phyloP scores from a whole-genome alignment of 1,284 basidiomycete genomes.

The Hypsizygus ulmarius region DNA sequence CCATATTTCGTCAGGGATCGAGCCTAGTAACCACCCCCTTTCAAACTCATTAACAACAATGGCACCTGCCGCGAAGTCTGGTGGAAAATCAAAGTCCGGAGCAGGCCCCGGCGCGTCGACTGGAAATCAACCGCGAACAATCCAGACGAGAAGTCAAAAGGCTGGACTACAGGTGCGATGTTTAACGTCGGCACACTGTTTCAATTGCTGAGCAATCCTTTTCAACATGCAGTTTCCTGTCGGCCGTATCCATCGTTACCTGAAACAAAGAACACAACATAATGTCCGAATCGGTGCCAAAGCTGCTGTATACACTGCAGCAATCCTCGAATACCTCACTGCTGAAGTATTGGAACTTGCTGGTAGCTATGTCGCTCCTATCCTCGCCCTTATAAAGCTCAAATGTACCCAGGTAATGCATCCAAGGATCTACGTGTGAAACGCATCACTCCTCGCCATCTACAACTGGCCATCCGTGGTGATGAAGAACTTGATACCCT shows the following conservation, averaged over 20 bases:
- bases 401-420: conserved; percentile 72
- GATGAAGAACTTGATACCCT: conserved; percentile 90
- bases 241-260: conserved; percentile 92
- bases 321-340: conserved; percentile 88
- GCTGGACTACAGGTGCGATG: conserved; percentile 78
- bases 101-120: conserved; percentile 25
- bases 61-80: conserved; percentile 40
- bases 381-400: conserved; percentile 1
- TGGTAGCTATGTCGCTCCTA: conserved; percentile 45
- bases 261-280: conserved; percentile 91
- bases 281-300: conserved; percentile 92
- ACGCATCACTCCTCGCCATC: conserved; percentile 92
- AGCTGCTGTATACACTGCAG: conserved; percentile 89
- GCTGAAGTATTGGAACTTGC: conserved; percentile 90
- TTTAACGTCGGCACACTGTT: not conserved
- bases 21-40: not conserved
- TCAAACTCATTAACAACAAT: conserved; percentile 22
- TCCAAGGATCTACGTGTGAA: conserved; percentile 96
- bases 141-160: conserved; percentile 72
- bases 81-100: conserved; percentile 44
- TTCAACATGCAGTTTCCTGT: conserved; percentile 71
- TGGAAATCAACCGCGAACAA: conserved; percentile 28
- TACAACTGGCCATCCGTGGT: conserved; percentile 93
- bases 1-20: not conserved
- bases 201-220: conserved; percentile 2